phyloP scores from a whole-genome alignment of 2,329 filamentous ascomycete genomes.

The Penicillium sclerotiorum region DNA sequence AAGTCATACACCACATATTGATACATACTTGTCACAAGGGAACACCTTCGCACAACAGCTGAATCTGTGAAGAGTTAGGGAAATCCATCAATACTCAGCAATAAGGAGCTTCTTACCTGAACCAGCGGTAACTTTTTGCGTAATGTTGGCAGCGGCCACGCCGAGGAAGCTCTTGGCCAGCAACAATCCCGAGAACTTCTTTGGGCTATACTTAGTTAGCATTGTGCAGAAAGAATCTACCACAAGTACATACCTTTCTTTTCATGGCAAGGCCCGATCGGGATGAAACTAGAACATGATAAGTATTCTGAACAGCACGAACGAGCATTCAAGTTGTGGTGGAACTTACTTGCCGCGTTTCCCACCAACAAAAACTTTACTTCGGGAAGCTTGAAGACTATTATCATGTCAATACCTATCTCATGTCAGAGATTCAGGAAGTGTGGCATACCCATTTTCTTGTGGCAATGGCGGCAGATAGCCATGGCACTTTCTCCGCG shows the following conservation, averaged over 20 bases:
- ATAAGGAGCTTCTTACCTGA: slow-evolving; percentile 44
- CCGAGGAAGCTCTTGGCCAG: slow-evolving; percentile 56
- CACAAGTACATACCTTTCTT: slow-evolving; percentile 38
- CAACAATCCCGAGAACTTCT: slow-evolving; percentile 58
- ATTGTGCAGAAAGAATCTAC: neutral
- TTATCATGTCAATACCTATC: neutral
- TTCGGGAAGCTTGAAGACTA: slow-evolving; percentile 72
- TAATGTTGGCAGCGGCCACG: slow-evolving; percentile 59
- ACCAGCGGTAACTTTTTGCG: slow-evolving; percentile 59
- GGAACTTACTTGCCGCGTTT: slow-evolving; percentile 50
- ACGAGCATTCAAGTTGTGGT: neutral
- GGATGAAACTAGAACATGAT: slow-evolving; percentile 26
- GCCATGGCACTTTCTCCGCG: slow-evolving; percentile 73
- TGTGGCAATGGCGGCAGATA: slow-evolving; percentile 77
- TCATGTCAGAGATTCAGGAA: neutral
- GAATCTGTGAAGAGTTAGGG: slow-evolving; percentile 45
- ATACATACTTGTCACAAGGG: slow-evolving; percentile 56
- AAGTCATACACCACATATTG: neutral
- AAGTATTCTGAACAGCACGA: slow-evolving; percentile 4
- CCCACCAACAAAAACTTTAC: slow-evolving; percentile 76
- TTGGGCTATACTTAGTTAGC: slow-evolving; percentile 36
- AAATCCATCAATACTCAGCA: neutral
- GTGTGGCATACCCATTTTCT: slow-evolving; percentile 64
- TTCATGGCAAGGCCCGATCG: slow-evolving; percentile 34
- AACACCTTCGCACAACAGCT: slow-evolving; percentile 61